phyloP scores from a whole-genome alignment of 2,329 filamentous ascomycete species.

The Chrysosphaeria jannelii region DNA sequence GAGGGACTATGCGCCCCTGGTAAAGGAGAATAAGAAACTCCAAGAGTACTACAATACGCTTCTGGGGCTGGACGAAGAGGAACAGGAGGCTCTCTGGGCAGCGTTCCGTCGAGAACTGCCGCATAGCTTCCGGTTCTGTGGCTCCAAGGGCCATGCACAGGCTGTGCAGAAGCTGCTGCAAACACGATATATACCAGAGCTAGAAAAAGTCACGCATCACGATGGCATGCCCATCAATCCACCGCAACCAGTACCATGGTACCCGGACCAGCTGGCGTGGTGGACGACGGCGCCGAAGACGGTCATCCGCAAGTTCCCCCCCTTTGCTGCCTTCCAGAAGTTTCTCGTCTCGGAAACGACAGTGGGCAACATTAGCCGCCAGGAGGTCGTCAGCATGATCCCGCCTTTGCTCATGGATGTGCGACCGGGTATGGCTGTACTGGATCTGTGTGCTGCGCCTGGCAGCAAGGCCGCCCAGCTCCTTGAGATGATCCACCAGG shows the following conservation, averaged over 20 bases:
- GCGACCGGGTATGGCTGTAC: slow-evolving; percentile 64
- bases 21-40: slow-evolving; percentile 57
- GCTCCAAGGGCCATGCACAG: slow-evolving; percentile 83
- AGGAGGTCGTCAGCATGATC: slow-evolving; percentile 98
- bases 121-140: slow-evolving; percentile 93
- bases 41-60: slow-evolving; percentile 65
- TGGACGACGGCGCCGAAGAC: slow-evolving; percentile 97
- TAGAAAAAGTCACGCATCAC: slow-evolving; percentile 51
- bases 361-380: slow-evolving; percentile 87
- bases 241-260: slow-evolving; percentile 63
- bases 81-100: slow-evolving; percentile 59
- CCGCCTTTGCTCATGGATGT: slow-evolving; percentile 82
- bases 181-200: slow-evolving; percentile 69
- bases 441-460: slow-evolving; percentile 89
- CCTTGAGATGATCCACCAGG: slow-evolving; percentile 74
- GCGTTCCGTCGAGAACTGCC: slow-evolving; percentile 60
- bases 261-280: slow-evolving; percentile 84
- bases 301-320: slow-evolving; percentile 72
- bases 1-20: slow-evolving; percentile 24
- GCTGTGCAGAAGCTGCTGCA: slow-evolving; percentile 71
- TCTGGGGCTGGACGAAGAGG: slow-evolving; percentile 38
- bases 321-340: slow-evolving; percentile 87
- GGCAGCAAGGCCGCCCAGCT: slow-evolving; percentile 93
- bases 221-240: slow-evolving; percentile 62
- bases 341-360: slow-evolving; percentile 93